Evolutionary conservation across 1,139 yeast genomes (phyloP).

Genomic region (Keqinozyma sinolaborantium): DNA sequence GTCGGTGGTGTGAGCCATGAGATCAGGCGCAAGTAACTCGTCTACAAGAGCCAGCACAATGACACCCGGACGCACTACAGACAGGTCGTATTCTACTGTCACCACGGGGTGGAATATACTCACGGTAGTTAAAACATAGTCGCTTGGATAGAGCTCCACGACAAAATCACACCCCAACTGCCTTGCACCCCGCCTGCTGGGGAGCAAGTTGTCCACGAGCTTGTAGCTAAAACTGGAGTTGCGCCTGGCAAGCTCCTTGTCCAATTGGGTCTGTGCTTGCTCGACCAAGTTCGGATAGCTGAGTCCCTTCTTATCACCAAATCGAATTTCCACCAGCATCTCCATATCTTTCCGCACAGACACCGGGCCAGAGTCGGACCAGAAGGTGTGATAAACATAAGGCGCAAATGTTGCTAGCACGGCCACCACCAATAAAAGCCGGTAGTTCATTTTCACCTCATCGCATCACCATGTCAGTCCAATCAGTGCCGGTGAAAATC

Average conservation of each 20-base stretch:
- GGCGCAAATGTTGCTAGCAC: too few species aligned
- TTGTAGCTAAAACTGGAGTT: constrained; percentile 6
- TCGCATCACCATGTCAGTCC: constrained; percentile 23
- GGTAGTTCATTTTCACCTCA: not conserved
- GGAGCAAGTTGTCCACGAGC: constrained; percentile 16
- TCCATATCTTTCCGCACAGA: too few species aligned
- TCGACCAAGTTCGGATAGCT: constrained; percentile 44
- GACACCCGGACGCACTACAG: constrained; percentile 34
- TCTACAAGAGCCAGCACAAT: constrained; percentile 33
- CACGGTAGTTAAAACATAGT: constrained; percentile 35
- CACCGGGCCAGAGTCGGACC: too few species aligned
- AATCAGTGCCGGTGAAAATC: constrained; percentile 26
- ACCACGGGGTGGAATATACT: constrained; percentile 43
- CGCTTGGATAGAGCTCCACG: constrained; percentile 21
- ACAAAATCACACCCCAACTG: constrained; percentile 21
- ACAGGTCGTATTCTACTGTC: constrained; percentile 24
- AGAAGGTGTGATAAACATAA: too few species aligned
- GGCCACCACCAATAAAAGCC: constrained; percentile 3
- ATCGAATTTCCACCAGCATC: constrained; percentile 10
- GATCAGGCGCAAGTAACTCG: constrained; percentile 19
- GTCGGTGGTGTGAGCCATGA: constrained; percentile 1
- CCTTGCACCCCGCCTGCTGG: not conserved
- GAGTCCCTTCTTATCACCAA: constrained; percentile 37
- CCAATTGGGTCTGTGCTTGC: constrained; percentile 42
- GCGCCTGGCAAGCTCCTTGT: constrained; percentile 14